Base-by-base conservation (phyloP, 129 eudicot genomes). In the Tagetes patula region DNA sequence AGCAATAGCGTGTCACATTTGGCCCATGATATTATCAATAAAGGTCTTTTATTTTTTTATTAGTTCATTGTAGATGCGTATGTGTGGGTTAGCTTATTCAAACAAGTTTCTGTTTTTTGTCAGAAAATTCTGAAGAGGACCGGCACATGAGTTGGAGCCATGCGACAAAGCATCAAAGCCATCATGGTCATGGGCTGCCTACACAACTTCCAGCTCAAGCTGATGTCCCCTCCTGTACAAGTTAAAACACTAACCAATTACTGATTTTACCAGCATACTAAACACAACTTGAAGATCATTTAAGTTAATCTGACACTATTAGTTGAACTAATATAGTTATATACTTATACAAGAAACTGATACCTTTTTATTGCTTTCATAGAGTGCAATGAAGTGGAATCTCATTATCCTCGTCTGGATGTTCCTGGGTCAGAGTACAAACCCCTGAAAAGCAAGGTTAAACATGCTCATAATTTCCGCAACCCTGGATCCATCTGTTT, bases 391-490 rank as follows among this genome's bases (percentile, higher is more conserved):
- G 85, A 83, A 43, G 87, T 84, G 81, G 83, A 83, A 32, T 74
- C 96, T 78, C 89, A 71, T 66, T 88, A 89, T 87, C 92, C 95
- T 73, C 81, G 75, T 40, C 87, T 94, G 31, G 96, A 85, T 70
- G 81, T 94, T 80, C 98, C 98, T 68, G 98, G 96, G 50, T 70
- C 90, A 42, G 96, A 88, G n/a, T 86, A 84, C 82, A 87, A 71
- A 80, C 89, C 96, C 50, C 75, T 87, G 71, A 81, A 82, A 77
- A 84, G 70, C 67, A 77, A 82, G 96, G 98, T 93, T 48, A 56
- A 49, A 7, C 13, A 45, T 53, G 13, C 46, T 69, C 3, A 7
- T 36, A 34, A 1, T 37, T 13, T 34, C 45, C 36, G 8, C n/a
- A 46, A 61, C 60, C 45, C 47, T 60, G 49, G 64, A 9, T 73